These are phyloP conservation scores for Hyaloscypha hepaticicola DNA, from an alignment of 495 filamentous ascomycete genomes.

Conservation along the genomic window DNA sequence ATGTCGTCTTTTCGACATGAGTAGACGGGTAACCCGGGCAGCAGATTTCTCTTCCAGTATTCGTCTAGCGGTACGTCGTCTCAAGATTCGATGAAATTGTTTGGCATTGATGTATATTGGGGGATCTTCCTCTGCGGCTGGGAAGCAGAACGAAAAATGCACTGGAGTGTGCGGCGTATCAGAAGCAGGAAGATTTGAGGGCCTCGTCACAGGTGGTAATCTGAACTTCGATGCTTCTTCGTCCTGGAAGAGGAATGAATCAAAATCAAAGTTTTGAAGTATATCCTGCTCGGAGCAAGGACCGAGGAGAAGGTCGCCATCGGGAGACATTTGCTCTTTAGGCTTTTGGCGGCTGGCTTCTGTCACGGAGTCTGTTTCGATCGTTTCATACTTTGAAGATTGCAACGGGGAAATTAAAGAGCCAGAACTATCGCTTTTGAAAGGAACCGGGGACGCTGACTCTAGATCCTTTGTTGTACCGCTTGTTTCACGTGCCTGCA, in stretches of 20 bases:
- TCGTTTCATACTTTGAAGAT: too few species aligned
- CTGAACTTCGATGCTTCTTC: neutral
- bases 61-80: constrained; percentile 86
- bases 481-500: too few species aligned
- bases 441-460: too few species aligned
- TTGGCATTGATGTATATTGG: constrained; percentile 97
- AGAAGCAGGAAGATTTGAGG: too few species aligned
- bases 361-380: too few species aligned
- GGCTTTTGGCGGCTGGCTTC: too few species aligned
- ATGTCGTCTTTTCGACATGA: neutral
- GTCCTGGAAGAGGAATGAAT: neutral
- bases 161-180: too few species aligned
- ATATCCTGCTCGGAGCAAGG: neutral
- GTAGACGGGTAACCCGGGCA: neutral
- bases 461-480: too few species aligned
- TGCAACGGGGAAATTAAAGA: too few species aligned
- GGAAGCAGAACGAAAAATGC: neutral
- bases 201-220: neutral
- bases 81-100: constrained; percentile 94
- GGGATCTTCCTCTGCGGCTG: constrained; percentile 63
- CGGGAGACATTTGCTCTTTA: neutral
- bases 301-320: neutral
- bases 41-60: constrained; percentile 75
- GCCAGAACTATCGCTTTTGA: too few species aligned
- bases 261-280: neutral